Base-by-base conservation (phyloP, 2,329 filamentous ascomycete genomes). In the Apiospora malaysiana region DNA sequence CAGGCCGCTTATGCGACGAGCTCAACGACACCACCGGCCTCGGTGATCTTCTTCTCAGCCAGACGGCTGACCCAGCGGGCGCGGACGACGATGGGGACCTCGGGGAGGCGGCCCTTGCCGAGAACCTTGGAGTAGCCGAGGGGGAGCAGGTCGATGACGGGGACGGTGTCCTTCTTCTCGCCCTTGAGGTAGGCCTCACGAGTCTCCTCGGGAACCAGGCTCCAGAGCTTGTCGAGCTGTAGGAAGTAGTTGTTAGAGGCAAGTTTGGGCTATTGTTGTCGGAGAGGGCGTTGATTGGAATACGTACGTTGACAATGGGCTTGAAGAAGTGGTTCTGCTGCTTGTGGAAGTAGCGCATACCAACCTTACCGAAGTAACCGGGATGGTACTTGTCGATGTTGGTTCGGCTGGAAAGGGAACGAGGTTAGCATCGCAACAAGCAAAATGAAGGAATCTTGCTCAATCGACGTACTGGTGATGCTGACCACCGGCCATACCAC, bases 111-210 rank as follows among this genome's bases (percentile, higher is more conserved):
- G 86, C 96, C 96, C 92, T 99, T 99, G 85, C 96, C 97, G 83
- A 99, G 93, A 78, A 99, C 91, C 90, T 99, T 99, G 83, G 94
- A 93, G 92, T 98, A 99, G 80, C 97, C 96, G 85, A 97, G 92
- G 80, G 94, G 90, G 76, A 98, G 92, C 85, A 99, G 94, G 88
- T 99, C 95, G 88, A 99, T 92, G 82, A 99, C 96, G 83, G 96
- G 96, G 76, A 95, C 94, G 84, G 93, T 97, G 85, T 97, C 94
- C 84, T 91, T 91, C 87, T 94, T 94, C 78, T 85, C 83, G 84
- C 93, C 91, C 81, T 86, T 85, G 81, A 98, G 84, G 90, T 98
- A 98, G 85, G 94, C 91, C 68, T 97, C 94, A 82, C 97, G 95
- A 85, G 94, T 91, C 88, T 99, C 96, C 78, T 87, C 85, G 82